phyloP scores from a whole-genome alignment of 192 early-diverging fungal genomes.

The Entomortierella chlamydospora region DNA sequence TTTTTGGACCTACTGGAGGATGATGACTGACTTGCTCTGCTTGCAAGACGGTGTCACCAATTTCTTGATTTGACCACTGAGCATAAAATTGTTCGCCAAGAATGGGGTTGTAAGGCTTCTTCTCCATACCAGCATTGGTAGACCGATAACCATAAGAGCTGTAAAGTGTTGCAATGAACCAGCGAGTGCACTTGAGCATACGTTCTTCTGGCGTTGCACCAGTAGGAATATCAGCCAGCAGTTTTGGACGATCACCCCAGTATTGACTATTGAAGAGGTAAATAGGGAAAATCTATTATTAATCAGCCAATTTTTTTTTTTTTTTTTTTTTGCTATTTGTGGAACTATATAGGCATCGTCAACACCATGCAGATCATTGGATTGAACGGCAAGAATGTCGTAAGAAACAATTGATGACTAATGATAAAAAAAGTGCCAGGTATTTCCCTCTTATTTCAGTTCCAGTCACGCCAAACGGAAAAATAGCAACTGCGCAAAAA shows the following conservation, averaged over 20 bases:
- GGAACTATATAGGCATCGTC: too few species aligned
- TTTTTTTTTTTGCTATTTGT: too few species aligned
- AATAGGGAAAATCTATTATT: background rate
- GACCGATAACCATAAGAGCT: slow-evolving; percentile 77
- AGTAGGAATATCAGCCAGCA: slow-evolving; percentile 72
- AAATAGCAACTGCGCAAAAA: too few species aligned
- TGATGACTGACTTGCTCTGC: slow-evolving; percentile 66
- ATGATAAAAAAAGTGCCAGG: too few species aligned
- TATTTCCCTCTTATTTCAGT: too few species aligned
- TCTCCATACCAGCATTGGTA: slow-evolving; percentile 76
- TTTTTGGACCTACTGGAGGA: slow-evolving; percentile 55
- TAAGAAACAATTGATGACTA: too few species aligned
- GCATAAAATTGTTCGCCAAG: slow-evolving; percentile 64
- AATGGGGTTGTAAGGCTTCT: slow-evolving; percentile 79
- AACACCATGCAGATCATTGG: too few species aligned
- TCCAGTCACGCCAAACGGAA: too few species aligned
- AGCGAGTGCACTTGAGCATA: slow-evolving; percentile 76
- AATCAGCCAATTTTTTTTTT: too few species aligned
- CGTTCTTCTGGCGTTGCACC: slow-evolving; percentile 69
- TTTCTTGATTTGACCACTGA: slow-evolving; percentile 50
- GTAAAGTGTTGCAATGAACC: slow-evolving; percentile 87
- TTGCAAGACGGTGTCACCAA: slow-evolving; percentile 31
- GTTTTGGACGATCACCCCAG: slow-evolving; percentile 69
- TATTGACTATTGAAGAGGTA: slow-evolving; percentile 57
- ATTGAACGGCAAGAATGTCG: too few species aligned